phyloP scores from a whole-genome alignment of 2,329 filamentous ascomycete species.

The Paecilomyces dactylethromorphus region DNA sequence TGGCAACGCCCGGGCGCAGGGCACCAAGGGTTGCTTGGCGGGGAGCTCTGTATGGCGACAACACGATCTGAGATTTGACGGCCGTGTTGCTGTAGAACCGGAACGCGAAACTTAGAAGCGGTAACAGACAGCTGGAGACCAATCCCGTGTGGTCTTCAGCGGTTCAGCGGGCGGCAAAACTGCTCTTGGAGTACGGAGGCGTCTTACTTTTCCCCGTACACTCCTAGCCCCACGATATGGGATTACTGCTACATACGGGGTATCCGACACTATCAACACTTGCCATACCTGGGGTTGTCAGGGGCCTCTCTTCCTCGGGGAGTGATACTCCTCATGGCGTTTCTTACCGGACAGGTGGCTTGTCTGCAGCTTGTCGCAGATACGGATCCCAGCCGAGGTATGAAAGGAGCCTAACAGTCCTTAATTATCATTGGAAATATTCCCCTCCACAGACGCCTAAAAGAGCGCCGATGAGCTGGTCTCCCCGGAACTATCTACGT shows the following conservation, averaged over 20 bases:
- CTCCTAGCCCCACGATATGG: not conserved
- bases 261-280: not conserved
- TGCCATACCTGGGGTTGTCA: not conserved
- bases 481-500: not conserved
- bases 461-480: not conserved
- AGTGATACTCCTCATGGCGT: not conserved
- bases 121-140: too few relatives aligned
- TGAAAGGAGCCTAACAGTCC: not conserved
- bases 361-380: not conserved
- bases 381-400: not conserved
- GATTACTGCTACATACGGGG: not conserved
- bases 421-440: too few relatives aligned
- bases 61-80: too few relatives aligned
- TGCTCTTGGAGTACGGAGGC: too few relatives aligned
- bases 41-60: too few relatives aligned
- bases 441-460: not conserved
- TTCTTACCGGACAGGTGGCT: not conserved
- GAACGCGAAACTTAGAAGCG: too few relatives aligned
- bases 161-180: too few relatives aligned
- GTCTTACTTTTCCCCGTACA: not conserved
- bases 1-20: too few relatives aligned
- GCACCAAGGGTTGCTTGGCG: too few relatives aligned
- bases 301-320: not conserved
- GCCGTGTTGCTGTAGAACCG: too few relatives aligned
- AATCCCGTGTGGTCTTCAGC: too few relatives aligned